Evolutionary conservation across 441 rosid genomes (phyloP).

Genomic region (Aleurites moluccanus): DNA sequence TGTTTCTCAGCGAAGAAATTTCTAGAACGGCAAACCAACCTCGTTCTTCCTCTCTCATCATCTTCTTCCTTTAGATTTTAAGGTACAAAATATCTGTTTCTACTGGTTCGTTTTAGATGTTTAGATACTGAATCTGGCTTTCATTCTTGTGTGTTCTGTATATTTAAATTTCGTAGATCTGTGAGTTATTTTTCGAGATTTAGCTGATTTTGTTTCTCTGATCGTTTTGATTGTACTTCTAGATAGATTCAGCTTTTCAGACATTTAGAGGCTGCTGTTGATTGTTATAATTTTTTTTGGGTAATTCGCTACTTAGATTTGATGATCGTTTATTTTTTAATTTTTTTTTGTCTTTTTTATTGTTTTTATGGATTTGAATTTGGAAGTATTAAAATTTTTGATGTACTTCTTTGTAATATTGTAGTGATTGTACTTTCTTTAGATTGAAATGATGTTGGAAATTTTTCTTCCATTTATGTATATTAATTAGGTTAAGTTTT

Average conservation of each 20-base stretch:
- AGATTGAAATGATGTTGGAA: not conserved
- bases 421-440: not conserved
- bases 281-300: not conserved
- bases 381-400: not conserved
- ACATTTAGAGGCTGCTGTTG: not conserved
- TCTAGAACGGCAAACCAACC: conserved; percentile 21
- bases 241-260: not conserved
- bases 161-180: conserved; percentile 24
- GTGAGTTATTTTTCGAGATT: conserved; percentile 19
- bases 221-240: not conserved
- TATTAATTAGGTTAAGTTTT: not conserved
- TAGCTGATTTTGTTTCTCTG: not conserved
- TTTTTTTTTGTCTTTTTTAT: not conserved
- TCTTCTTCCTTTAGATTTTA: not conserved
- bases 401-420: not conserved
- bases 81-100: not conserved
- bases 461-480: not conserved
- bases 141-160: not conserved
- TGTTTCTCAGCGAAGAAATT: not conserved
- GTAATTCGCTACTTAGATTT: not conserved
- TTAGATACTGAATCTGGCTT: conserved; percentile 1
- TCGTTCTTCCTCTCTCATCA: not conserved
- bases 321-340: not conserved
- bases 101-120: not conserved
- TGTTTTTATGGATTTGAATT: not conserved